A percentile compares a stretch with the other conserved stretches of the same genome.
Evolutionary conservation across 441 rosid species (phyloP).

Genomic region (Bruguiera hainesii): DNA sequence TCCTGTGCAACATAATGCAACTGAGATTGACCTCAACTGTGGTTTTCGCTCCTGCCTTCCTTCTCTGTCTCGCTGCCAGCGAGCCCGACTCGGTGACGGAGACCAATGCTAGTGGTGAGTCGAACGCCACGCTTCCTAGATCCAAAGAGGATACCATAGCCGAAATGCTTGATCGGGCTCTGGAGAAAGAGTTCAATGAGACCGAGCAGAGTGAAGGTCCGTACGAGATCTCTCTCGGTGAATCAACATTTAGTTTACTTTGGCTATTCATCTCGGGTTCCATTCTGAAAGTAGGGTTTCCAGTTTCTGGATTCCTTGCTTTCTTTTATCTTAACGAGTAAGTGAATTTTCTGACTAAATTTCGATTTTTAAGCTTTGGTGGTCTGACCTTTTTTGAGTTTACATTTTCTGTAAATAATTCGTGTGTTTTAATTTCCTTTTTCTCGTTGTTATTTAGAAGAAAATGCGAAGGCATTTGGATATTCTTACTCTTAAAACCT

Average conservation of each 20-base stretch:
- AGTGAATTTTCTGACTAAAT: not conserved
- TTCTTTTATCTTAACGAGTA: constrained; percentile 4
- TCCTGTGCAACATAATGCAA: not conserved
- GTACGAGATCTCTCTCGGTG: constrained; percentile 39
- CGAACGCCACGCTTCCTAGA: constrained; percentile 49
- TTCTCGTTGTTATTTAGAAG: not conserved
- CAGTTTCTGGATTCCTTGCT: constrained; percentile 20
- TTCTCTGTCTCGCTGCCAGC: constrained; percentile 35
- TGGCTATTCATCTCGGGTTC: constrained; percentile 10
- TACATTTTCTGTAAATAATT: too few relatives aligned
- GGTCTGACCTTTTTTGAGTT: too few relatives aligned
- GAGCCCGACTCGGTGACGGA: constrained; percentile 39
- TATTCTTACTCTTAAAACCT: not conserved
- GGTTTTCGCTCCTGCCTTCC: constrained; percentile 36
- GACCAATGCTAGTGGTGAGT: constrained; percentile 55
- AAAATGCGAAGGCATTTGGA: not conserved
- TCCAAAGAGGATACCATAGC: constrained; percentile 81
- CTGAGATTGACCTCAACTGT: constrained; percentile 36
- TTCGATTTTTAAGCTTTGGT: too few relatives aligned
- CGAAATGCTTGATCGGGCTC: constrained; percentile 88
- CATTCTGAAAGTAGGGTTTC: constrained; percentile 22
- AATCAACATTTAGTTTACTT: constrained; percentile 18
- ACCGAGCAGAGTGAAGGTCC: constrained; percentile 78
- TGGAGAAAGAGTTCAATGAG: constrained; percentile 90
- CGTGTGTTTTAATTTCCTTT: not conserved